These are phyloP conservation scores for Fusarium sp. DNA, from an alignment of 2,329 filamentous ascomycete species.

Conservation along the genomic window DNA sequence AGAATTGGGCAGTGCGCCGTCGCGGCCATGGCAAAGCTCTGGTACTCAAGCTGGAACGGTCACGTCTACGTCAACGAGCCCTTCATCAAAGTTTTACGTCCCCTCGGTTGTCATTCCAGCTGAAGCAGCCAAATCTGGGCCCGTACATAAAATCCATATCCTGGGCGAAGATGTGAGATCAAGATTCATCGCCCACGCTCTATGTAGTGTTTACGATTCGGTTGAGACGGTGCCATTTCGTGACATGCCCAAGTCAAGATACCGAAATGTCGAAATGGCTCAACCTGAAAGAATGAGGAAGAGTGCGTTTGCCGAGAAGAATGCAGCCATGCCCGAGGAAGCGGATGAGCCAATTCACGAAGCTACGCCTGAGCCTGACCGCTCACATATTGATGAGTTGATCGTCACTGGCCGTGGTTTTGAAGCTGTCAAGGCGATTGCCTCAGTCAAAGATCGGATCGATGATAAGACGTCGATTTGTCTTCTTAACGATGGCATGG, in stretches of 20 bases:
- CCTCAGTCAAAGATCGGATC: slow-evolving; percentile 74
- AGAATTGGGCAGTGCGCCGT: slow-evolving; percentile 30
- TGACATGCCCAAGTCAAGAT: slow-evolving; percentile 45
- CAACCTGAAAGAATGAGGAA: slow-evolving; percentile 37
- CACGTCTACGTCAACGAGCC: slow-evolving; percentile 25
- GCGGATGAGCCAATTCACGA: not conserved
- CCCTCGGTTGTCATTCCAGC: slow-evolving; percentile 54
- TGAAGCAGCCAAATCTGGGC: slow-evolving; percentile 49
- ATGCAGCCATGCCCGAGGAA: slow-evolving; percentile 29
- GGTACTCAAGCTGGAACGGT: slow-evolving; percentile 17
- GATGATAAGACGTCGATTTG: slow-evolving; percentile 77
- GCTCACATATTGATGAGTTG: slow-evolving; percentile 74
- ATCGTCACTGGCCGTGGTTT: slow-evolving; percentile 73
- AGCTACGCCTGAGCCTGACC: slow-evolving; percentile 40
- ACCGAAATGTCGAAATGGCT: slow-evolving; percentile 49
- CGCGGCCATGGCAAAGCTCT: slow-evolving; percentile 40
- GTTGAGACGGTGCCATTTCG: slow-evolving; percentile 53
- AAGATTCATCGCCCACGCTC: slow-evolving; percentile 56
- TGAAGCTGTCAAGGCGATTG: slow-evolving; percentile 67
- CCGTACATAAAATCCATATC: slow-evolving; percentile 57
- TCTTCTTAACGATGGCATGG: slow-evolving; percentile 85
- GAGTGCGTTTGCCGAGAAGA: slow-evolving; percentile 37
- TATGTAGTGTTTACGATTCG: slow-evolving; percentile 57
- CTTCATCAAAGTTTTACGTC: slow-evolving; percentile 49
- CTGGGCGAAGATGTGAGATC: slow-evolving; percentile 58